A percentile compares a stretch with the other conserved stretches of the same genome.
These are phyloP conservation scores for Metschnikowia rubicola DNA, from an alignment of 805 yeast genomes.

Conservation along the genomic window DNA sequence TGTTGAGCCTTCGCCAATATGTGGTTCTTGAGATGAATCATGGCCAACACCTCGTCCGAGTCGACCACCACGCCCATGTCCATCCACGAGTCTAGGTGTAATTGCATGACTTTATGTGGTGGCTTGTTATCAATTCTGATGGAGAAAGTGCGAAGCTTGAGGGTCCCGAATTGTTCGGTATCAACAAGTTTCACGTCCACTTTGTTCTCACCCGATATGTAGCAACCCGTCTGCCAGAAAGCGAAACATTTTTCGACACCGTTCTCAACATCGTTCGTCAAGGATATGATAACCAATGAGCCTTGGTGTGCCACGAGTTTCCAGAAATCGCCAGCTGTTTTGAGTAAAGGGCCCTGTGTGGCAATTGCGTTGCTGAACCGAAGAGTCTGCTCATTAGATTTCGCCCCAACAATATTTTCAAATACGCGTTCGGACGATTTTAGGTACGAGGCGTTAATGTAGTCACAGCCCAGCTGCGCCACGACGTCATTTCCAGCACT, in stretches of 20 bases:
- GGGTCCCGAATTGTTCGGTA: conserved; percentile 10
- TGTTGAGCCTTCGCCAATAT: conserved; percentile 6
- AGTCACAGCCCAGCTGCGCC: conserved; percentile 40
- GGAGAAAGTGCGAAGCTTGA: conserved; percentile 16
- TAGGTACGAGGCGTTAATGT: conserved; percentile 86
- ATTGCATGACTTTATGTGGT: conserved; percentile 55
- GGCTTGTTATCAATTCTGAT: conserved; percentile 11
- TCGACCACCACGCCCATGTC: conserved; percentile 68
- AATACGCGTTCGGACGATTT: conserved; percentile 1
- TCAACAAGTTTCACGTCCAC: conserved; percentile 28
- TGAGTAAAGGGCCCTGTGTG: conserved; percentile 80
- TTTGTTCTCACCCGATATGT: conserved; percentile 29
- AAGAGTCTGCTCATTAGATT: background rate
- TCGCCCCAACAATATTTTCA: background rate
- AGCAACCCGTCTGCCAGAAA: conserved; percentile 69
- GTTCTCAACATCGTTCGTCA: conserved; percentile 74
- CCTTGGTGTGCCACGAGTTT: conserved; percentile 64
- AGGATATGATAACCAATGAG: conserved; percentile 65
- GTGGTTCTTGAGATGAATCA: conserved; percentile 32
- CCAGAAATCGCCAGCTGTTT: conserved; percentile 84
- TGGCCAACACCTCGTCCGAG: conserved; percentile 52
- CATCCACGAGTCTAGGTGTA: conserved; percentile 80
- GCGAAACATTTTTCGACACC: conserved; percentile 73
- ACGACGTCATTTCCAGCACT: background rate
- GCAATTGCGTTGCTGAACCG: conserved; percentile 54